phyloP scores from a whole-genome alignment of 108 stramenopile genomes.

The Stephanodiscus minutulus region DNA sequence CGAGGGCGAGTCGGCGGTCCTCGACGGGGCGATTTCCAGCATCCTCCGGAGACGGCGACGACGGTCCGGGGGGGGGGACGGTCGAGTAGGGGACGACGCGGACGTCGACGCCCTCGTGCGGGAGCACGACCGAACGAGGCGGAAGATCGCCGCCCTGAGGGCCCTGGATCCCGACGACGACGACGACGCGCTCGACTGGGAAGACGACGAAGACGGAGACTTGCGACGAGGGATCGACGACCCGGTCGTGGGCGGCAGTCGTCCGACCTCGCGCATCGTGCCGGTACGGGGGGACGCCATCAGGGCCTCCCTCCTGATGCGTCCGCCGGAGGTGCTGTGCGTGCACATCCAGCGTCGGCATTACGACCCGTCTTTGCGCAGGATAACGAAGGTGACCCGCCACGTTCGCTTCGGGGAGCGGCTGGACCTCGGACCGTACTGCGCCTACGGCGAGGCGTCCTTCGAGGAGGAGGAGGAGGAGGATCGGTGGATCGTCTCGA shows the following conservation, averaged over 20 bases:
- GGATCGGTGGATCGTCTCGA: background rate
- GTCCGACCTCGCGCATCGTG: constrained; percentile 9
- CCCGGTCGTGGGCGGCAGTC: background rate
- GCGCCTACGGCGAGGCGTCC: constrained; percentile 61
- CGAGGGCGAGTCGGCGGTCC: constrained; percentile 62
- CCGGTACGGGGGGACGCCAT: constrained; percentile 56
- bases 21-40: constrained; percentile 60
- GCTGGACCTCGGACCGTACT: constrained; percentile 64
- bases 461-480: constrained; percentile 27
- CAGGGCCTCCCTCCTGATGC: constrained; percentile 71
- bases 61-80: constrained; percentile 6
- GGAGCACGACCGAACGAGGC: constrained; percentile 13
- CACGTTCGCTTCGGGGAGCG: constrained; percentile 66
- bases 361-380: constrained; percentile 57
- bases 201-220: constrained; percentile 1
- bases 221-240: background rate
- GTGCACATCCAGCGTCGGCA: constrained; percentile 84
- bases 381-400: constrained; percentile 67
- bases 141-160: constrained; percentile 22
- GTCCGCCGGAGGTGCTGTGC: constrained; percentile 70
- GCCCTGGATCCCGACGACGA: constrained; percentile 43
- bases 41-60: constrained; percentile 19
- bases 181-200: constrained; percentile 42
- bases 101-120: constrained; percentile 20
- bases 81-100: background rate